These are phyloP conservation scores for Leishmania arabica DNA, from an alignment of 208 protist species.

Conservation along the genomic window DNA sequence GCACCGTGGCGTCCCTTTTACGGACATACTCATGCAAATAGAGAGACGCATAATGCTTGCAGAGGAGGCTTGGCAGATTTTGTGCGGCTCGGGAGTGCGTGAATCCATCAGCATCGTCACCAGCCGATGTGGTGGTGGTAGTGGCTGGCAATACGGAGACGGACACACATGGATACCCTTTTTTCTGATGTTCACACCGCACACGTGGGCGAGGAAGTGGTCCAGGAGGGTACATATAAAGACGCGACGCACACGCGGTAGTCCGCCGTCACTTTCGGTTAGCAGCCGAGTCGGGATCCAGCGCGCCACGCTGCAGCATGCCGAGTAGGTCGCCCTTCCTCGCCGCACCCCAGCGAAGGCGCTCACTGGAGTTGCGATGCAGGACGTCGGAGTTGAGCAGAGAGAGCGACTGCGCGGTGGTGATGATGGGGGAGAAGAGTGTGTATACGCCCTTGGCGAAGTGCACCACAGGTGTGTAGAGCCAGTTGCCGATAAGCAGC, in stretches of 20 bases:
- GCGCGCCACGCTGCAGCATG: slow-evolving; percentile 66
- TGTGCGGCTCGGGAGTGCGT: not conserved
- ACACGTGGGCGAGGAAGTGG: not conserved
- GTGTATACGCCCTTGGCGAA: slow-evolving; percentile 88
- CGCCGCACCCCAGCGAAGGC: slow-evolving; percentile 39
- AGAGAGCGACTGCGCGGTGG: slow-evolving; percentile 76
- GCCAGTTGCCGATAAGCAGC: slow-evolving; percentile 71
- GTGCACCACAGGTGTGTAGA: slow-evolving; percentile 80
- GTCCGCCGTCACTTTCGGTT: slow-evolving; percentile 9
- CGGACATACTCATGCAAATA: not conserved
- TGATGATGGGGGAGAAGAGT: slow-evolving; percentile 72
- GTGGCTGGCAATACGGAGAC: not conserved
- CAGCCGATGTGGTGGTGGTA: not conserved
- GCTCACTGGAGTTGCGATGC: slow-evolving; percentile 46
- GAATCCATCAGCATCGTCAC: not conserved
- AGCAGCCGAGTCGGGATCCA: slow-evolving; percentile 48
- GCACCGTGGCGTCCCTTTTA: not conserved
- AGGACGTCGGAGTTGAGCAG: slow-evolving; percentile 83
- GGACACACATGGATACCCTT: not conserved
- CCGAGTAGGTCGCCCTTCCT: slow-evolving; percentile 61
- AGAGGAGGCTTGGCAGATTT: not conserved
- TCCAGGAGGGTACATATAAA: not conserved
- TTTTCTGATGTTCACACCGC: not conserved
- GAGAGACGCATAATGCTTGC: not conserved
- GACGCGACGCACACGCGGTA: not conserved